Evolutionary conservation across 73 alveolate species (phyloP), one percentile per base, ranked within the genome.

Genomic region (Halteria grandinella): DNA sequence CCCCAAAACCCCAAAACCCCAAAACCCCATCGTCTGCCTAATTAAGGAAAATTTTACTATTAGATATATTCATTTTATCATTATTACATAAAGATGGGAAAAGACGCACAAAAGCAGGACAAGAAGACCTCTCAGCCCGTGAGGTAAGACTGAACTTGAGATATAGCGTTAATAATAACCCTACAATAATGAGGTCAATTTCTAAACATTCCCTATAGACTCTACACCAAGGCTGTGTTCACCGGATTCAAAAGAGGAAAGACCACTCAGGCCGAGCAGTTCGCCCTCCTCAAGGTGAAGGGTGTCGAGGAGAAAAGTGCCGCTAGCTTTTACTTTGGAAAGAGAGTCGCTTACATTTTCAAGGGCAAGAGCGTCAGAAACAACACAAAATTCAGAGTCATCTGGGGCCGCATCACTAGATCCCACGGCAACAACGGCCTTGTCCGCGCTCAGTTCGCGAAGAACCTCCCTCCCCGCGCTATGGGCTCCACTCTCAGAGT

Each of bases 171-270:
- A n/a, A n/a, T n/a, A n/a, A n/a, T n/a, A n/a, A n/a, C n/a, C n/a
- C n/a, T n/a, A n/a, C n/a, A n/a, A n/a, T n/a, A n/a, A n/a, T n/a
- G n/a, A n/a, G n/a, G n/a, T n/a, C n/a, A n/a, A n/a, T 32, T 57
- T 57, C 29, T 15, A 12, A 3, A 7, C 29, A 24, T 44, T 24
- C 34, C 18, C 31, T 69, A 59, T 75, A 90, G 98, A 83, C 89
- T 93, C 62, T 94, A 93, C 89, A 85, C 75, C 52, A 94, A 89
- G 83, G 98, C 95, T 55, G 94, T 79, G 14, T 94, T 94, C 90
- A 52, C 94, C 20, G 99, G 99, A 18, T 94, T 87, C 93, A 92
- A 96, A 82, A 93, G 99, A 88, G 93, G 95, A 33, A 91, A 85
- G 55, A 55, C 69, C 11, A 75, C 82, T 39, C 89, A 91, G 59